Evolutionary conservation across 371 early-diverging fungal genomes (phyloP), one percentile per base, ranked within the genome.

Genomic region (Circinella umbellata): DNA sequence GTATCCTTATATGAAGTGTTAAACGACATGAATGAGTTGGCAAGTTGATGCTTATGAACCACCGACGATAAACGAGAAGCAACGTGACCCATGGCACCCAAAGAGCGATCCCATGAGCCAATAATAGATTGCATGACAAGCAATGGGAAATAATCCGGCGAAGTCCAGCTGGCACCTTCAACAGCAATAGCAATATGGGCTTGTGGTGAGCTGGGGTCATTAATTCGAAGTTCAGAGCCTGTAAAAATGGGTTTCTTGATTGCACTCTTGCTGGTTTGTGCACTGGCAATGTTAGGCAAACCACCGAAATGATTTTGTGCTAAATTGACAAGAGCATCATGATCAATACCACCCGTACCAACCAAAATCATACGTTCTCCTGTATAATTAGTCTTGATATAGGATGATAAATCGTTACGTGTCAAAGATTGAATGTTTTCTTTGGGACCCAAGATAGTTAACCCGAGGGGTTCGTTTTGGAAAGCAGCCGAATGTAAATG

Each of bases 1-100:
- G 98, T 98, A 80, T 99, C 98, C 63, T 93, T 92, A 90, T 99
- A 98, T 13, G 97, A 92, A 34, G 97, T 96, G 89, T 98, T 96
- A 90, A 99, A 99, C 57, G 97, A 91, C 93, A 94, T 95, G 92
- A 96, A 98, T 37, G 96, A 95, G 84, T 96, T 96, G 79, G 97
- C 98, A 39, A 99, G 88, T 74, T 93, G 85, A 83, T 93, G 78
- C 81, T 95, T 86, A 80, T 89, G 77, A 60, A 97, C 86, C 17
- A 92, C 84, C 69, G 92, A 89, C 53, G 97, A 94, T 60, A 99
- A 86, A 57, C 93, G 88, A 53, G 97, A 96, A 61, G 91, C 91
- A 69, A 93, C 77, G 79, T 95, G 92, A 66, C 90, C 88, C 49
- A 93, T 91, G 36, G 93, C 93, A 39, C 95, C 96, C 63, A 98